These are phyloP conservation scores for Penicillium sp. DNA, from an alignment of 2,329 filamentous ascomycete genomes.

Conservation along the genomic window DNA sequence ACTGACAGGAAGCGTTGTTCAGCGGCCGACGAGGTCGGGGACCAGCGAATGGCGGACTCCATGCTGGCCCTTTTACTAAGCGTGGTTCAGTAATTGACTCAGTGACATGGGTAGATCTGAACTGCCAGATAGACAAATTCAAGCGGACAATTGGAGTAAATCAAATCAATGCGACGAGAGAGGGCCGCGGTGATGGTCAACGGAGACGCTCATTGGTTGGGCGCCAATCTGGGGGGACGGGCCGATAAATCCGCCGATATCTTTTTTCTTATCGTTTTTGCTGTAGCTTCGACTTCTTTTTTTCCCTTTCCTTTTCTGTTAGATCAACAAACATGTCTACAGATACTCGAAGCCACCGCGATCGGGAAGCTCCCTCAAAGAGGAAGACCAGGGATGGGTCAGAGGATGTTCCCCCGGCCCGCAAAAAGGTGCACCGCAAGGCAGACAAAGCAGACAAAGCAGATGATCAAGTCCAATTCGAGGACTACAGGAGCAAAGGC, in stretches of 20 bases:
- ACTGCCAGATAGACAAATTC: not conserved
- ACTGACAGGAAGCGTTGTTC: constrained; percentile 61
- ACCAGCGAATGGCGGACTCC: constrained; percentile 61
- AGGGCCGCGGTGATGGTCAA: constrained; percentile 8
- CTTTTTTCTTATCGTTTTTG: constrained; percentile 20
- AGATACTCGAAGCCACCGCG: constrained; percentile 9
- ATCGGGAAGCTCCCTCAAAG: constrained; percentile 25
- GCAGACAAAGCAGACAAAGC: constrained; percentile 9
- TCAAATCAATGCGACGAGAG: constrained; percentile 10
- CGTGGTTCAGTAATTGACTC: not conserved
- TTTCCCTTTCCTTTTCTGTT: not conserved
- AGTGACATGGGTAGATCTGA: not conserved
- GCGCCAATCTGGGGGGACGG: constrained; percentile 31
- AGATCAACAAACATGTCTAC: constrained; percentile 19
- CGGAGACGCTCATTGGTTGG: constrained; percentile 29
- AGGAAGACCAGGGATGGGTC: constrained; percentile 31
- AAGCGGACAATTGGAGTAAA: constrained; percentile 1
- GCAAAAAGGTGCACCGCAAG: constrained; percentile 29
- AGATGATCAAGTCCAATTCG: constrained; percentile 13
- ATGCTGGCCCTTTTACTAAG: constrained; percentile 21
- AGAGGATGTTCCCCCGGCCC: constrained; percentile 25
- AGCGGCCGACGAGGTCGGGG: constrained; percentile 55
- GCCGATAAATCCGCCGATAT: constrained; percentile 32
- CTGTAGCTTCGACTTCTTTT: constrained; percentile 7
- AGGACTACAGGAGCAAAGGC: constrained; percentile 13